Conservation (phyloP, 2,329 filamentous ascomycete genomes). For the Epichloe elymi region DNA sequence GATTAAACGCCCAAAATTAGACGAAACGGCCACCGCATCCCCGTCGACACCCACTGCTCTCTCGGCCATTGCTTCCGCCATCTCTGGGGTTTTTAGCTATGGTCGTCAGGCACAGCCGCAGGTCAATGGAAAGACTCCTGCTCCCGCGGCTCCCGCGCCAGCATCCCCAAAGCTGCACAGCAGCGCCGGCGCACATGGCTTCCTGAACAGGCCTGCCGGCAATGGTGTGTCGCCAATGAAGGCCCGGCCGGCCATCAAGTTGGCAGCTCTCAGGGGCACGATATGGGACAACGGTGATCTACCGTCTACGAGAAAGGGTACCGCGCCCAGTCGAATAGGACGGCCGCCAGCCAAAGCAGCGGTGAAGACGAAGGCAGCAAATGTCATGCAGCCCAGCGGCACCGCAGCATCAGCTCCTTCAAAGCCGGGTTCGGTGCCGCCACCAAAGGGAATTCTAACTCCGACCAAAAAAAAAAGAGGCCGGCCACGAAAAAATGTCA, state of each 20-base stretch:
- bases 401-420: neutral
- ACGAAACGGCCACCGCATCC: conserved; percentile 13
- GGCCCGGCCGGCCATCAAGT: conserved; percentile 20
- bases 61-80: conserved; percentile 19
- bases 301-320: conserved; percentile 4
- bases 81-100: conserved; percentile 16
- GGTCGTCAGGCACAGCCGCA: conserved; percentile 9
- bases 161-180: neutral
- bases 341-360: neutral
- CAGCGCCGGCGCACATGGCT: neutral
- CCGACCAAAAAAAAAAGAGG: conserved; percentile 31
- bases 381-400: neutral
- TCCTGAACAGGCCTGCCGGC: neutral
- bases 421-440: conserved; percentile 5
- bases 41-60: conserved; percentile 18
- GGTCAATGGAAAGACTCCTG: conserved; percentile 2
- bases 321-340: conserved; percentile 8
- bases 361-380: neutral
- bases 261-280: conserved; percentile 23
- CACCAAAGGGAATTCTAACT: conserved; percentile 43
- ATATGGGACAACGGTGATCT: conserved; percentile 23
- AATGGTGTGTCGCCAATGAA: conserved; percentile 6
- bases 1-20: conserved; percentile 20
- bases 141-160: neutral
- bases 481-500: conserved; percentile 38